These are phyloP conservation scores for Venturia pyrina DNA, from an alignment of 2,329 filamentous ascomycete genomes.

Conservation along the genomic window DNA sequence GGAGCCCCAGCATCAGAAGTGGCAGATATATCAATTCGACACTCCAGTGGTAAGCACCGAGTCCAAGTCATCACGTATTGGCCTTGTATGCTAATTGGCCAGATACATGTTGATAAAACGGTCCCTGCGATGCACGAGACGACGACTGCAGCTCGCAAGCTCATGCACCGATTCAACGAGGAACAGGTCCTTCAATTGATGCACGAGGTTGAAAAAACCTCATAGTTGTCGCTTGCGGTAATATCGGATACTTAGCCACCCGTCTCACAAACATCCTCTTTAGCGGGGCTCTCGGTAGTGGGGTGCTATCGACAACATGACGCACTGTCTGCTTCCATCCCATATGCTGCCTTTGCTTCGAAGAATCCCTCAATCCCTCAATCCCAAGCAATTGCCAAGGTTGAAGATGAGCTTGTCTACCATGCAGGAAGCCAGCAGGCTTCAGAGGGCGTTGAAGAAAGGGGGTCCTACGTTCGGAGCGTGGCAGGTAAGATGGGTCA, in stretches of 20 bases:
- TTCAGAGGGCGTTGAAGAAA: slow-evolving; percentile 41
- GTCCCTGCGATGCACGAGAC: slow-evolving; percentile 43
- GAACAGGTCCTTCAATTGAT: slow-evolving; percentile 59
- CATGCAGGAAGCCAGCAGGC: slow-evolving; percentile 45
- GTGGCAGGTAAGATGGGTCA: slow-evolving; percentile 40
- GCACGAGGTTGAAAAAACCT: slow-evolving; percentile 40
- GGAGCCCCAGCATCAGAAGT: slow-evolving; percentile 49
- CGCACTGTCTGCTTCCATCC: not conserved
- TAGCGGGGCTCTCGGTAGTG: not conserved
- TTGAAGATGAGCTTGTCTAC: slow-evolving; percentile 13
- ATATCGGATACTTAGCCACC: not conserved
- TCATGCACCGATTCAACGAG: slow-evolving; percentile 68
- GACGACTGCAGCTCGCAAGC: slow-evolving; percentile 52
- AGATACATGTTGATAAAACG: slow-evolving; percentile 54
- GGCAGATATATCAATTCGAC: slow-evolving; percentile 73
- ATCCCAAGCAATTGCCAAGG: not conserved
- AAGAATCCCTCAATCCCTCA: not conserved
- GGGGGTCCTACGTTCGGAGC: slow-evolving; percentile 43
- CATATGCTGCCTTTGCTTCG: not conserved
- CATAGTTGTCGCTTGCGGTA: not conserved
- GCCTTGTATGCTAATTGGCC: slow-evolving; percentile 10
- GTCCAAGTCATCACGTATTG: not conserved
- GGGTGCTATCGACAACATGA: not conserved
- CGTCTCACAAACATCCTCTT: not conserved
- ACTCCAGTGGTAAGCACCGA: slow-evolving; percentile 58